Conservation (phyloP, 2,329 filamentous ascomycete genomes). For the Neospermospora avenae region DNA sequence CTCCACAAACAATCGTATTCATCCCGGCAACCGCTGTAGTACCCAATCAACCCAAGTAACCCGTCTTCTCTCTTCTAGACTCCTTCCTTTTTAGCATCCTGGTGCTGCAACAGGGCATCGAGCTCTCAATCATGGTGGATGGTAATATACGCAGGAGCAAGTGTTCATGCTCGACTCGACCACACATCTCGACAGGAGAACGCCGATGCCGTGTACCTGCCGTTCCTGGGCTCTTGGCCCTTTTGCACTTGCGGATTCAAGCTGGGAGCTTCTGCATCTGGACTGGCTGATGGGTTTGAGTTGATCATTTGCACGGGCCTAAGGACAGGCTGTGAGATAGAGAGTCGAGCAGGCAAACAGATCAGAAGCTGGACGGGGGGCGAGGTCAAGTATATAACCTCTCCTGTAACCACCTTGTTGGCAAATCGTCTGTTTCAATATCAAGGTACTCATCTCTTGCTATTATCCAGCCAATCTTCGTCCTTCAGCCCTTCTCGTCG, state of each 20-base stretch:
- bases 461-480: conserved; percentile 1
- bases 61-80: background rate
- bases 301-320: background rate
- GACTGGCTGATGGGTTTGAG: background rate
- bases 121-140: background rate
- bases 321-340: background rate
- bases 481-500: background rate
- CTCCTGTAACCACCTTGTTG: conserved; percentile 6
- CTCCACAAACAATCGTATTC: background rate
- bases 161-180: background rate
- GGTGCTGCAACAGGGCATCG: background rate
- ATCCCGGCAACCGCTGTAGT: background rate
- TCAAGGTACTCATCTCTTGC: background rate
- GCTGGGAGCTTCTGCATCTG: conserved; percentile 1
- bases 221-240: conserved; percentile 3
- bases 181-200: background rate
- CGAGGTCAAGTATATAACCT: background rate
- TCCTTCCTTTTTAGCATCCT: background rate
- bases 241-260: background rate
- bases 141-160: background rate
- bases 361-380: background rate
- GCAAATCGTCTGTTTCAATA: background rate
- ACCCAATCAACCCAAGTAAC: background rate
- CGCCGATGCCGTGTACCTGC: background rate
- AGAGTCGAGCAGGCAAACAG: background rate